Conservation (phyloP, 768 basidiomycete species). For the Mycena capillaripes region DNA sequence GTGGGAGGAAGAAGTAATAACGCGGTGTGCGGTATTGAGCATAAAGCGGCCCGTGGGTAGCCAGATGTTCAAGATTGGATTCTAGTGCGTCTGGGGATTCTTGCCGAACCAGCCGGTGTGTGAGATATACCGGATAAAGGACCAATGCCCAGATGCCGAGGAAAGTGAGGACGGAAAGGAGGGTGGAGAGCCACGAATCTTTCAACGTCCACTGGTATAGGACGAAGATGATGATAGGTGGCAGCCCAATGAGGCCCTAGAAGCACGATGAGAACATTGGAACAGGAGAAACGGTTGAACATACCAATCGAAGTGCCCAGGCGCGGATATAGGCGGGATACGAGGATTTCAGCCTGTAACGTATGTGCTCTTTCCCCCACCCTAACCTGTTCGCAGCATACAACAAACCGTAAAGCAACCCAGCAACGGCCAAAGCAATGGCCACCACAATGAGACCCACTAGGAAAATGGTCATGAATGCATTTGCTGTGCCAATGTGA, state of each 20-base stretch:
- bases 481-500: conserved; percentile 87
- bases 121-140: conserved; percentile 61
- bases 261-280: conserved; percentile 6
- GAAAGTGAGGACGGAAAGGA: conserved; percentile 83
- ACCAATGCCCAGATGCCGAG: conserved; percentile 65
- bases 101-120: conserved; percentile 62
- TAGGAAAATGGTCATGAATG: conserved; percentile 92
- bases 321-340: conserved; percentile 66
- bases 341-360: conserved; percentile 18
- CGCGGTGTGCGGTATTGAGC: conserved; percentile 76
- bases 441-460: conserved; percentile 76
- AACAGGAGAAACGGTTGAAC: conserved; percentile 39
- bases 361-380: conserved; percentile 35
- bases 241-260: conserved; percentile 72
- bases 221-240: conserved; percentile 82
- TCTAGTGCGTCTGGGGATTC: conserved; percentile 55
- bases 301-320: conserved; percentile 79
- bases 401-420: conserved; percentile 63
- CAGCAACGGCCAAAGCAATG: conserved; percentile 66
- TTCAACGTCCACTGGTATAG: conserved; percentile 93
- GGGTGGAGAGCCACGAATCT: conserved; percentile 89
- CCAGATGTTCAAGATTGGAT: conserved; percentile 52
- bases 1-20: conserved; percentile 75
- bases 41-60: conserved; percentile 70
- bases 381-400: conserved; percentile 47